Percentiles rank a stretch among this genome's conserved stretches.
These are phyloP conservation scores for Cicer cuneatum DNA, from an alignment of 306 rosid genomes.

Conservation along the genomic window DNA sequence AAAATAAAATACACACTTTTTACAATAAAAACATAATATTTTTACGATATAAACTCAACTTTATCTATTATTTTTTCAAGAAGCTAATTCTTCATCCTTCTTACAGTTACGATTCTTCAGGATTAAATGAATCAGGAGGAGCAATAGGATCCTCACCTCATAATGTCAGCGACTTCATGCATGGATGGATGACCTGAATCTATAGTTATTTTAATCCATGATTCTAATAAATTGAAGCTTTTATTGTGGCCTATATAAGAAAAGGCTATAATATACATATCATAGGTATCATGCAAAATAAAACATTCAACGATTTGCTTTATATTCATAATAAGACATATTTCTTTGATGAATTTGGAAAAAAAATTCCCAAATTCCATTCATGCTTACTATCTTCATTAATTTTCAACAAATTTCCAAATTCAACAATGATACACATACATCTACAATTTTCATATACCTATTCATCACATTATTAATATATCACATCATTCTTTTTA, in stretches of 20 bases:
- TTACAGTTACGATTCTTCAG: constrained; percentile 47
- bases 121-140: constrained; percentile 46
- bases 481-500: too few relatives aligned
- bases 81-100: constrained; percentile 11
- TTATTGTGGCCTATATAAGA: constrained; percentile 43
- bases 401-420: too few relatives aligned
- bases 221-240: constrained; percentile 8
- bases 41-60: too few relatives aligned
- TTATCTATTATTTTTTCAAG: neutral
- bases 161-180: constrained; percentile 47
- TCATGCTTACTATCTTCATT: neutral
- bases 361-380: neutral
- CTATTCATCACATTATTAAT: too few relatives aligned
- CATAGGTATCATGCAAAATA: constrained; percentile 26
- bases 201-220: constrained; percentile 10
- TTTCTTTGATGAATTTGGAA: constrained; percentile 25
- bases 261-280: constrained; percentile 29
- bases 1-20: too few relatives aligned
- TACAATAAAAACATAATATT: too few relatives aligned
- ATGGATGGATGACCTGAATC: constrained; percentile 56
- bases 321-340: constrained; percentile 43
- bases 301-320: constrained; percentile 15
- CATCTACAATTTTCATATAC: too few relatives aligned
- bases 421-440: too few relatives aligned
- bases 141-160: constrained; percentile 49